phyloP scores from a whole-genome alignment of 352 stramenopile species.

The Pythium apleroticum region DNA sequence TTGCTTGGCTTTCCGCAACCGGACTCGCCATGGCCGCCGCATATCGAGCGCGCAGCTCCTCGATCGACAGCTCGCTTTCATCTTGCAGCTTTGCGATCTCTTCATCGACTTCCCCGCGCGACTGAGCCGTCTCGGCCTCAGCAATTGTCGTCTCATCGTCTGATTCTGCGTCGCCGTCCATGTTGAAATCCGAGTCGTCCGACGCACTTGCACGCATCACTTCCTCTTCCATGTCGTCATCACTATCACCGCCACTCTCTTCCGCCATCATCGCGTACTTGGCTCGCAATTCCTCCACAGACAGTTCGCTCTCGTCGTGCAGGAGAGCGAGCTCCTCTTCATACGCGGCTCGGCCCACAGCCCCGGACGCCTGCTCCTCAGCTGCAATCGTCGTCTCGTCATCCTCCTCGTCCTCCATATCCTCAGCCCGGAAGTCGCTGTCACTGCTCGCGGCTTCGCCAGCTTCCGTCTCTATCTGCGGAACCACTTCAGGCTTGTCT shows the following conservation, averaged over 20 bases:
- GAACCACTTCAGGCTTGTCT: not conserved
- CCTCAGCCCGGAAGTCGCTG: slow-evolving; percentile 22
- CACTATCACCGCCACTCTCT: no score
- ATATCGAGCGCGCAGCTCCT: slow-evolving; percentile 68
- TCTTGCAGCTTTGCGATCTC: slow-evolving; percentile 88
- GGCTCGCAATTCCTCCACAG: slow-evolving; percentile 72
- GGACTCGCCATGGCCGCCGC: slow-evolving; percentile 20
- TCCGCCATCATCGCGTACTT: slow-evolving; percentile 51
- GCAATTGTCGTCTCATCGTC: slow-evolving; percentile 92
- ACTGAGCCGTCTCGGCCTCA: slow-evolving; percentile 60
- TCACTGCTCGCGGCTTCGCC: slow-evolving; percentile 15
- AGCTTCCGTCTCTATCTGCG: not conserved
- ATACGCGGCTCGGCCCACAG: slow-evolving; percentile 8
- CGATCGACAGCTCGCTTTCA: slow-evolving; percentile 92
- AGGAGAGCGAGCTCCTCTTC: slow-evolving; percentile 65
- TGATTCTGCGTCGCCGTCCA: slow-evolving; percentile 30
- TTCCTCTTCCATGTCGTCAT: slow-evolving; percentile 24
- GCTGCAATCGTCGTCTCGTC: slow-evolving; percentile 45
- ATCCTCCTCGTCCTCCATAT: slow-evolving; percentile 38
- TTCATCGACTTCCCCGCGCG: slow-evolving; percentile 40
- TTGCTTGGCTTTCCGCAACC: not conserved
- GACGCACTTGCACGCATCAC: slow-evolving; percentile 28
- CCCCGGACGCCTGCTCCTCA: slow-evolving; percentile 21
- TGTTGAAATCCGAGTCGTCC: slow-evolving; percentile 38
- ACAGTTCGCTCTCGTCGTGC: slow-evolving; percentile 77